phyloP scores from a whole-genome alignment of 192 early-diverging fungal species.

The Entomortierella lignicola region DNA sequence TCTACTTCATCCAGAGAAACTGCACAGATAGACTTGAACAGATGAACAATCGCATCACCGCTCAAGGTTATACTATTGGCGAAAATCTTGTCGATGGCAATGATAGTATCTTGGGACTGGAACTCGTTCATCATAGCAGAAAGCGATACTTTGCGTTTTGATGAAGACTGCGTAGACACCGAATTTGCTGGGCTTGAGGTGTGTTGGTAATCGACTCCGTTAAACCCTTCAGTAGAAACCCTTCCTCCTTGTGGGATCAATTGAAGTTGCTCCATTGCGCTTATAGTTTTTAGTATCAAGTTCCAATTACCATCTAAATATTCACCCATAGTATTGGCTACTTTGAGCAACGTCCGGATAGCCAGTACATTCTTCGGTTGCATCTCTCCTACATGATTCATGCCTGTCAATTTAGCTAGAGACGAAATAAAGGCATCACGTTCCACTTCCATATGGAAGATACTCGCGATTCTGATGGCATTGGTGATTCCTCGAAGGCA shows the following conservation, averaged over 20 bases:
- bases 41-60: conserved; percentile 86
- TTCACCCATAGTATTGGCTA: conserved; percentile 75
- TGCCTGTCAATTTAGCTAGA: conserved; percentile 85
- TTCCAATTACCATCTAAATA: conserved; percentile 78
- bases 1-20: conserved; percentile 92
- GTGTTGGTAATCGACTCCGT: conserved; percentile 57
- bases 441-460: conserved; percentile 92
- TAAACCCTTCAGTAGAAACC: conserved; percentile 54
- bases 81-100: conserved; percentile 91
- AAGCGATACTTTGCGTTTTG: conserved; percentile 49
- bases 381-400: conserved; percentile 88
- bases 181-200: conserved; percentile 14
- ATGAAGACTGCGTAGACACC: conserved; percentile 25
- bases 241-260: conserved; percentile 69
- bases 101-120: conserved; percentile 82
- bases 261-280: conserved; percentile 89
- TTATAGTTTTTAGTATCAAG: conserved; percentile 86
- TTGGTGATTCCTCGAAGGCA: conserved; percentile 84
- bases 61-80: conserved; percentile 81
- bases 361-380: conserved; percentile 90
- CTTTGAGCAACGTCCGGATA: conserved; percentile 84
- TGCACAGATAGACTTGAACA: conserved; percentile 86
- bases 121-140: conserved; percentile 66
- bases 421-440: conserved; percentile 92
- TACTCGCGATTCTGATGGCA: conserved; percentile 81